Conservation (phyloP, 2,329 filamentous ascomycete genomes). For the Fusarium agapanthi region DNA sequence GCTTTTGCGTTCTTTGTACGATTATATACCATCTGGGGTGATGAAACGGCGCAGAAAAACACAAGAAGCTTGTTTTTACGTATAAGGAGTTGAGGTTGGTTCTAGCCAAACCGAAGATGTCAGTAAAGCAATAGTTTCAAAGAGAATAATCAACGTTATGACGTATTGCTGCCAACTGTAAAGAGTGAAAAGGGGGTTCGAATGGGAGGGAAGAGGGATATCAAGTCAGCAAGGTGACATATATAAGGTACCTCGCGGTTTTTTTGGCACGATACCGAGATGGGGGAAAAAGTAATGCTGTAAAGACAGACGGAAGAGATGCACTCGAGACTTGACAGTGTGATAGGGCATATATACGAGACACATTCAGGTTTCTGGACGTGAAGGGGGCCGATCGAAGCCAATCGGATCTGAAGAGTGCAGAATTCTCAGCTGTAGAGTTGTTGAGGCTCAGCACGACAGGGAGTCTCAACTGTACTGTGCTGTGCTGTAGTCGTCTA, state of each 20-base stretch:
- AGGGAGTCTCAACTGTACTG: background rate
- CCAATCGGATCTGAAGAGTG: background rate
- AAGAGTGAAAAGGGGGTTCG: background rate
- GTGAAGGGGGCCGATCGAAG: background rate
- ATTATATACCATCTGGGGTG: slow-evolving; percentile 36
- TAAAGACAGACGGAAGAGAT: background rate
- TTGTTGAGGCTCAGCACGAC: slow-evolving; percentile 17
- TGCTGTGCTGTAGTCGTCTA: background rate
- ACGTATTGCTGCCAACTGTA: background rate
- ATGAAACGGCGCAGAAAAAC: slow-evolving; percentile 33
- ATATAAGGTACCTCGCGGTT: background rate
- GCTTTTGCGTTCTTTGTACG: slow-evolving; percentile 25
- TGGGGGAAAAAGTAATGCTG: background rate
- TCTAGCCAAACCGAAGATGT: slow-evolving; percentile 11
- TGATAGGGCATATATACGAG: background rate
- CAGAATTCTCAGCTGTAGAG: background rate
- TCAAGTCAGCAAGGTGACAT: background rate
- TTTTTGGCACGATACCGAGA: background rate
- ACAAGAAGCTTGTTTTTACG: slow-evolving; percentile 21
- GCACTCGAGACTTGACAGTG: background rate
- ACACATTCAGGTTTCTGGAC: background rate
- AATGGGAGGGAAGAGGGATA: background rate
- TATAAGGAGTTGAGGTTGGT: slow-evolving; percentile 16
- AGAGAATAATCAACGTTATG: background rate
- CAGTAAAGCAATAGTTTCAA: slow-evolving; percentile 11